Conservation (phyloP, 2,329 filamentous ascomycete species). For the Fusarium cyanostomum region DNA sequence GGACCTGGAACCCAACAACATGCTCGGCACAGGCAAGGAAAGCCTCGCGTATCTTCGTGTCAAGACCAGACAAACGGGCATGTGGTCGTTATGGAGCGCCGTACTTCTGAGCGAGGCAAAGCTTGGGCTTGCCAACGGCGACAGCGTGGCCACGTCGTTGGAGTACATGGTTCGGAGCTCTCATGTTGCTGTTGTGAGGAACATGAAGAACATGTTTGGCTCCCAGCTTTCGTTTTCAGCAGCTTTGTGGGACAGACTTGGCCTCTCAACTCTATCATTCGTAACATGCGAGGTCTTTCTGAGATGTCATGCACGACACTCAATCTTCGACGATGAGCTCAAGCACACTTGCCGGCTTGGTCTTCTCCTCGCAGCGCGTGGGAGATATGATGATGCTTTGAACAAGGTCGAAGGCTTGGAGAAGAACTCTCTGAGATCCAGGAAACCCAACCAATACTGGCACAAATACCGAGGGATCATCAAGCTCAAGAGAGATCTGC, state of each 20-base stretch:
- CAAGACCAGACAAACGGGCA: conserved; percentile 85
- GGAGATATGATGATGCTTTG: conserved; percentile 75
- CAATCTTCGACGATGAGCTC: conserved; percentile 78
- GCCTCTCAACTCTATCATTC: conserved; percentile 64
- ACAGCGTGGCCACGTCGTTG: conserved; percentile 69
- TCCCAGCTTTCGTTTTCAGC: conserved; percentile 77
- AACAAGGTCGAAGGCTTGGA: conserved; percentile 57
- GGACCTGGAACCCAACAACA: conserved; percentile 74
- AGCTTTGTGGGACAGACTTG: conserved; percentile 80
- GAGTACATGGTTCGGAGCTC: conserved; percentile 86
- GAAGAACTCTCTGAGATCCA: conserved; percentile 70
- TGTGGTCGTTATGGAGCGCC: conserved; percentile 86
- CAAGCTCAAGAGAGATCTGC: conserved; percentile 70
- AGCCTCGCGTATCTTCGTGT: conserved; percentile 83
- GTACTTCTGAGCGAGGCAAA: conserved; percentile 88
- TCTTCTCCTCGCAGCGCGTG: conserved; percentile 66
- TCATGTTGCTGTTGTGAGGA: conserved; percentile 81
- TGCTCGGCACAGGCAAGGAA: conserved; percentile 82
- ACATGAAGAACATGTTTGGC: conserved; percentile 77
- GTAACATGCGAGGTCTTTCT: conserved; percentile 78
- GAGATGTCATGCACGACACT: conserved; percentile 70
- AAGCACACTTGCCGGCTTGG: conserved; percentile 78
- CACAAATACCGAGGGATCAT: conserved; percentile 73
- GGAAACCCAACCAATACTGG: conserved; percentile 82
- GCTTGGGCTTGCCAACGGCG: conserved; percentile 76